Percentiles rank a stretch among this genome's conserved stretches.
These are phyloP conservation scores for Phytophthora foliorum DNA, from an alignment of 352 stramenopile genomes.

Conservation along the genomic window DNA sequence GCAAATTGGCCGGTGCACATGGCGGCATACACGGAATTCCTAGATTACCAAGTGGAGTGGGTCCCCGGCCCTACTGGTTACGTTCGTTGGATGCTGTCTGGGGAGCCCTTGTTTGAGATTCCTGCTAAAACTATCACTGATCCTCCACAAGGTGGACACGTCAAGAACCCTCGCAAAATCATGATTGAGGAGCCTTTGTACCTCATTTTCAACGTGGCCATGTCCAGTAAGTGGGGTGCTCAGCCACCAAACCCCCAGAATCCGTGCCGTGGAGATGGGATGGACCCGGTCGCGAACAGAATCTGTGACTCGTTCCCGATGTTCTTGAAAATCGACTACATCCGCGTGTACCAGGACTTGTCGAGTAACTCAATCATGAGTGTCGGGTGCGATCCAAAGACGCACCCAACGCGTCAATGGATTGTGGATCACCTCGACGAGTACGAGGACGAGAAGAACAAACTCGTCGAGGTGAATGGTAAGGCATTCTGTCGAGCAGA, in stretches of 20 bases:
- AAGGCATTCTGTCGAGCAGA: slow-evolving; percentile 64
- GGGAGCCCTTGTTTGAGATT: slow-evolving; percentile 91
- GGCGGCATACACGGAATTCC: slow-evolving; percentile 54
- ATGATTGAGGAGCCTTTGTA: slow-evolving; percentile 97
- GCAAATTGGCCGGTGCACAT: slow-evolving; percentile 64
- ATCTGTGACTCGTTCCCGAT: slow-evolving; percentile 80
- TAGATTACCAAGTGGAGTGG: slow-evolving; percentile 76
- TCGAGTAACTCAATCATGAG: slow-evolving; percentile 53
- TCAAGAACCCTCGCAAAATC: slow-evolving; percentile 80
- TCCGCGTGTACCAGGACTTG: slow-evolving; percentile 80
- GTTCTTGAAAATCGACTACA: slow-evolving; percentile 83
- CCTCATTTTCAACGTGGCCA: slow-evolving; percentile 96
- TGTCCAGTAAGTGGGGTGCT: slow-evolving; percentile 92
- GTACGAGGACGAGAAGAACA: slow-evolving; percentile 77
- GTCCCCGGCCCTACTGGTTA: slow-evolving; percentile 59
- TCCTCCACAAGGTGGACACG: slow-evolving; percentile 54
- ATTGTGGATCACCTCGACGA: slow-evolving; percentile 82
- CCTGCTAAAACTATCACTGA: slow-evolving; percentile 63
- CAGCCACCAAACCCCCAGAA: slow-evolving; percentile 72
- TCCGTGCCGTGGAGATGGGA: slow-evolving; percentile 61
- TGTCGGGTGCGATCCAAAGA: slow-evolving; percentile 64
- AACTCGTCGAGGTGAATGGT: slow-evolving; percentile 63
- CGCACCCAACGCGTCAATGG: slow-evolving; percentile 79
- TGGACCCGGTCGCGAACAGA: slow-evolving; percentile 48
- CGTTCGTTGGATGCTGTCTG: slow-evolving; percentile 85